These are phyloP conservation scores for Hysterium pulicare DNA, from an alignment of 2,329 filamentous ascomycete species.

Conservation along the genomic window DNA sequence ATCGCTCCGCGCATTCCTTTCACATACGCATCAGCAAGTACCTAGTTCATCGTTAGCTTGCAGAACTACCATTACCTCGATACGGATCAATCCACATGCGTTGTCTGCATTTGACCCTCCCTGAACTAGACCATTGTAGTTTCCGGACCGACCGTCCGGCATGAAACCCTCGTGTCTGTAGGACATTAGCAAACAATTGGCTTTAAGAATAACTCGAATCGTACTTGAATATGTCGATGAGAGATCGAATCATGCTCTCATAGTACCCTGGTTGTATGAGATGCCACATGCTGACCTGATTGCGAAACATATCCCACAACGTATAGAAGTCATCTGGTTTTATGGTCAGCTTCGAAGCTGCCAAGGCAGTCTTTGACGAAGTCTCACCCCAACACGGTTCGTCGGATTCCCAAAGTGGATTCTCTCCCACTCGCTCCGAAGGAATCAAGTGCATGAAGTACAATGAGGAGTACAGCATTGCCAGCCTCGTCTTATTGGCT, in stretches of 20 bases:
- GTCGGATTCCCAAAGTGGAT: conserved; percentile 62
- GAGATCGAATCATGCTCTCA: conserved; percentile 63
- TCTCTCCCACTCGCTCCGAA: conserved; percentile 54
- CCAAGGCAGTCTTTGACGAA: no score
- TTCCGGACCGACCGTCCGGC: conserved; percentile 61
- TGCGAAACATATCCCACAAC: conserved; percentile 70
- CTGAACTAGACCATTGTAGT: conserved; percentile 55
- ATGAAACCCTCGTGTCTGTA: conserved; percentile 66
- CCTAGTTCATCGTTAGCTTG: conserved; percentile 57
- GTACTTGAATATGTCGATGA: conserved; percentile 59
- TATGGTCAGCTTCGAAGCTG: no score
- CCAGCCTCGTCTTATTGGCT: conserved; percentile 28
- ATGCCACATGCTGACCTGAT: conserved; percentile 45
- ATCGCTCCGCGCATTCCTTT: conserved; percentile 61
- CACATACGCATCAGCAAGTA: conserved; percentile 65
- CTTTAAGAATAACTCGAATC: not conserved
- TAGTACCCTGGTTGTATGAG: conserved; percentile 64
- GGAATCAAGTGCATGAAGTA: conserved; percentile 39
- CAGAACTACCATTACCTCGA: conserved; percentile 56
- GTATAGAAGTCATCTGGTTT: conserved; percentile 67
- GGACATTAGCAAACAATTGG: not conserved
- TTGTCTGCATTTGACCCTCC: conserved; percentile 37
- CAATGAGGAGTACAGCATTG: conserved; percentile 31
- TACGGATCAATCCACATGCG: conserved; percentile 2
- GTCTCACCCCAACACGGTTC: conserved; percentile 56